Conservation (phyloP, 176 grass and related monocot genomes). For the Thinopyrum elongatum region DNA sequence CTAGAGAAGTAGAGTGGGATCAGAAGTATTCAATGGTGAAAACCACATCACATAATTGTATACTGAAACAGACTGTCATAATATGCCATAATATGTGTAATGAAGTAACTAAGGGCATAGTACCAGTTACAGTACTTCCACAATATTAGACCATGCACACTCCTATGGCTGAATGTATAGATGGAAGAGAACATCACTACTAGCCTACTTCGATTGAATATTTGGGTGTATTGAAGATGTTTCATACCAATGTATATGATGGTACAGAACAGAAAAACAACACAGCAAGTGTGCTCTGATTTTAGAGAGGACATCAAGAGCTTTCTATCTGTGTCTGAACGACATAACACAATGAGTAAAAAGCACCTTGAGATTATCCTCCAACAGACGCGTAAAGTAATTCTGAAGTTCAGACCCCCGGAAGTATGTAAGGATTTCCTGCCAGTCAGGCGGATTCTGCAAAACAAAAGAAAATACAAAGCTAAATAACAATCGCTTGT, state of each 20-base stretch:
- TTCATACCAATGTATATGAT: background rate
- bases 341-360: background rate
- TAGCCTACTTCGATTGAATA: background rate
- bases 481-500: constrained; percentile 5
- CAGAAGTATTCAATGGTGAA: constrained; percentile 2
- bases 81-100: background rate
- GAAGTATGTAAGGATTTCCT: constrained; percentile 88
- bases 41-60: background rate
- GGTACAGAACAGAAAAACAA: background rate
- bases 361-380: constrained; percentile 81
- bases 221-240: background rate
- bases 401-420: constrained; percentile 78
- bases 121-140: background rate
- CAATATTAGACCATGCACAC: background rate
- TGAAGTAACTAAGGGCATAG: background rate
- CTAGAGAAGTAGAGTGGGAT: constrained; percentile 25
- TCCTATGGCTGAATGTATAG: background rate
- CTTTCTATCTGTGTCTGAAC: background rate
- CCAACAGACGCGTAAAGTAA: constrained; percentile 74
- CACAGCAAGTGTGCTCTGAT: background rate
- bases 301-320: background rate
- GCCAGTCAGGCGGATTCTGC: constrained; percentile 87
- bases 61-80: background rate
- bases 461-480: background rate
- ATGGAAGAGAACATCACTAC: background rate